Evolutionary conservation across 2,329 filamentous ascomycete genomes (phyloP), one percentile per base, ranked within the genome.

Genomic region (Talaromyces sp.): DNA sequence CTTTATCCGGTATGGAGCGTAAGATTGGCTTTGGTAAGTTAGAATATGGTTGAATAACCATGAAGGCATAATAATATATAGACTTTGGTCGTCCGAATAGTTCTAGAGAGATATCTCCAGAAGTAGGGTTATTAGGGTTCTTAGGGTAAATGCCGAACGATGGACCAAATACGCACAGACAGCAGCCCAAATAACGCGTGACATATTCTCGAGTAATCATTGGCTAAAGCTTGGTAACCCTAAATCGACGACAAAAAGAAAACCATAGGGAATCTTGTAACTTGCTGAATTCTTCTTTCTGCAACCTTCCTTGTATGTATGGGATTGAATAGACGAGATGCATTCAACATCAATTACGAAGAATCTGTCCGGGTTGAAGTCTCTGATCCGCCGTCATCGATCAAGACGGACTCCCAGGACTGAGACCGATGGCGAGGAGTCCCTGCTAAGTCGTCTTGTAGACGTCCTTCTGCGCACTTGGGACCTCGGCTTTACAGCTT

Each of bases 401-500:
- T 27, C 36, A 25, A n/a, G 56, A 45, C 56, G 36, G 3, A 19
- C 10, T 19, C 2, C n/a, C 5, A 43, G 15, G n/a, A 11, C 34
- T n/a, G 36, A n/a, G 11, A 19, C 36, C 19, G 3, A 45, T 27
- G 36, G 25, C 38, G 8, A 29, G 1, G 15, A 29, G 2, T 45
- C 67, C 78, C 36, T 25, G 31, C 11, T 22, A 0, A 8, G 36
- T 45, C 56, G 36, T 15, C 22, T 59, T 19, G 1, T 59, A 13
- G 78, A 80, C 63, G 75, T 80, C 11, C 70, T 80, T 43, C 43
- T 70, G 5, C 73, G 75, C 25, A 83, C 76, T 29, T 90, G 86
- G 85, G 80, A 89, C 74, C 75, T 90, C 5, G 88, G 88, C 0
- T 84, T 90, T 68, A 90, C 86, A 0, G 77, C 85, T 0, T 90